Conservation (phyloP, 116 monocot genomes). For the Trichopus zeylanicus region DNA sequence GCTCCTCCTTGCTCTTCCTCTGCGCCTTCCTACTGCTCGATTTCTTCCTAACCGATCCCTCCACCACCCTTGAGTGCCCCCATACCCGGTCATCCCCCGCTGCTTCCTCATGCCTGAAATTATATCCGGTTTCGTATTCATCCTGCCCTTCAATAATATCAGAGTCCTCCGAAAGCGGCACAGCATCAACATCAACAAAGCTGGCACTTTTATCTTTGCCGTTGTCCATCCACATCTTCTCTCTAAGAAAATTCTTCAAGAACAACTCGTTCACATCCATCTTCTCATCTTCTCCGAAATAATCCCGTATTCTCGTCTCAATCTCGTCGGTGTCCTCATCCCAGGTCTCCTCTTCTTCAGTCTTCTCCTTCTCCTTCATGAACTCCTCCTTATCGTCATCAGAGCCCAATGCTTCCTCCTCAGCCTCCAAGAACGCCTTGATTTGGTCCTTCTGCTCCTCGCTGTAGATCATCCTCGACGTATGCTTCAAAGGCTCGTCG, state of each 20-base stretch:
- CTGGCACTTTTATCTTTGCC: conserved; percentile 18
- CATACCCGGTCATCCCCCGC: conserved; percentile 52
- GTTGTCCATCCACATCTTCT: conserved; percentile 53
- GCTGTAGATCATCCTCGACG: conserved; percentile 48
- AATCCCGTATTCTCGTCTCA: conserved; percentile 43
- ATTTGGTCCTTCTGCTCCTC: conserved; percentile 54
- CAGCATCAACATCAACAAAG: conserved; percentile 22
- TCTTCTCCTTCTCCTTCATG: conserved; percentile 27
- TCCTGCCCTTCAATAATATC: conserved; percentile 81
- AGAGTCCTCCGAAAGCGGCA: conserved; percentile 76
- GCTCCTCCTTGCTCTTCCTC: conserved; percentile 88
- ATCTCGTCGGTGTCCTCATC: conserved; percentile 24
- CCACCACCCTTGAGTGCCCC: conserved; percentile 58
- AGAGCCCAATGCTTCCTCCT: conserved; percentile 28
- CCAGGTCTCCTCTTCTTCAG: conserved; percentile 13
- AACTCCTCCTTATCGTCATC: conserved; percentile 28
- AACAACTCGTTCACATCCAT: conserved; percentile 58
- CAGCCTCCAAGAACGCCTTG: conserved; percentile 59
- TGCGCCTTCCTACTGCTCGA: conserved; percentile 63
- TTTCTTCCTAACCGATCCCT: conserved; percentile 92
- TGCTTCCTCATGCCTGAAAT: conserved; percentile 81
- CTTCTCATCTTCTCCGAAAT: conserved; percentile 57
- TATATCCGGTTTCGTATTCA: conserved; percentile 62
- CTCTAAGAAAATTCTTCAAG: conserved; percentile 58
- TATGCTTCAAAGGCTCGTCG: conserved; percentile 8